phyloP scores from a whole-genome alignment of 371 early-diverging fungal species.

The Dichotomocladium elegans region DNA sequence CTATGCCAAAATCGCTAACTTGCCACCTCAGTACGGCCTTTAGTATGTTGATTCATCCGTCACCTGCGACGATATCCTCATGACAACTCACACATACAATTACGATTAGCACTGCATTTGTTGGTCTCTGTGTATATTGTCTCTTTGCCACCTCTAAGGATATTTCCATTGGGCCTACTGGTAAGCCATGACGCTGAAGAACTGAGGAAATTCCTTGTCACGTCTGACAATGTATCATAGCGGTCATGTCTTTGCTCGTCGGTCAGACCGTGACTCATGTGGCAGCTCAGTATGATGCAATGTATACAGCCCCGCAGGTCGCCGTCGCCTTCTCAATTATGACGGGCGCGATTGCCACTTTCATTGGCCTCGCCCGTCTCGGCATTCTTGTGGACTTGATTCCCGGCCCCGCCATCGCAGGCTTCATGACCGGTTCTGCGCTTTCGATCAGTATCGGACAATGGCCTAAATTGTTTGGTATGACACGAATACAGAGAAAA shows the following conservation, averaged over 20 bases:
- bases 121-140: constrained; percentile 75
- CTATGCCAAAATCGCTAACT: constrained; percentile 78
- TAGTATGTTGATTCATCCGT: too few relatives aligned
- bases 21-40: constrained; percentile 82
- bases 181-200: constrained; percentile 4
- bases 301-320: constrained; percentile 42
- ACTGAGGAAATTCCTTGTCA: not conserved
- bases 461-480: constrained; percentile 64
- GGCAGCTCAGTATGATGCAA: constrained; percentile 23
- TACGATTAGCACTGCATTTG: constrained; percentile 48
- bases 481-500: not conserved
- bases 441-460: constrained; percentile 77
- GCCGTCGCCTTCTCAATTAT: constrained; percentile 58
- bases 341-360: constrained; percentile 59
- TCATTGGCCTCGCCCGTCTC: constrained; percentile 73
- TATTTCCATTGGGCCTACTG: constrained; percentile 83
- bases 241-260: constrained; percentile 79
- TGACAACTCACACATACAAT: too few relatives aligned
- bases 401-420: constrained; percentile 67
- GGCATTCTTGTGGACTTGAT: constrained; percentile 91
- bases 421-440: constrained; percentile 72
- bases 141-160: constrained; percentile 84
- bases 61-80: too few relatives aligned
- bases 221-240: constrained; percentile 21
- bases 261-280: constrained; percentile 63